phyloP scores from a whole-genome alignment of 805 yeast genomes.

The Candida nemodendra region DNA sequence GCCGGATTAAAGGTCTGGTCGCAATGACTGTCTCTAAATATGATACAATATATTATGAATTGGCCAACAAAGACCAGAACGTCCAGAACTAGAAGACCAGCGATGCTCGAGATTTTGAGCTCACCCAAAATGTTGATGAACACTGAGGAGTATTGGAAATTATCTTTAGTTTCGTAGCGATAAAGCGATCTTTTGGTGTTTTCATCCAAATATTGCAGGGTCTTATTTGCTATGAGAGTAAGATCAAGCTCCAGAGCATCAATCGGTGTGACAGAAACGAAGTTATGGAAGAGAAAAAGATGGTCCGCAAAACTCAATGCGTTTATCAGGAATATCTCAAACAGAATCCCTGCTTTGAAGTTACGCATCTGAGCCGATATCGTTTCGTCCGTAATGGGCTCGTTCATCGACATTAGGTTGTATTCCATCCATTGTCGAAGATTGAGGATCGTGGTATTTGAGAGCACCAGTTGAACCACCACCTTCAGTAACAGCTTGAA shows the following conservation, averaged over 20 bases:
- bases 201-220: constrained; percentile 14
- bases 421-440: constrained; percentile 19
- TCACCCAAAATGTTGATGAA: constrained; percentile 32
- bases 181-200: constrained; percentile 14
- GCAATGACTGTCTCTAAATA: constrained; percentile 9
- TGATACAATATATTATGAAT: constrained; percentile 14
- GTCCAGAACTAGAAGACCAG: constrained; percentile 22
- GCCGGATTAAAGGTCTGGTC: background rate
- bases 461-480: constrained; percentile 19
- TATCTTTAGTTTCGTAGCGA: constrained; percentile 14
- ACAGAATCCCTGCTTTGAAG: constrained; percentile 13
- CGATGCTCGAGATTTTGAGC: constrained; percentile 6
- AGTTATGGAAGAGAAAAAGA: constrained; percentile 5
- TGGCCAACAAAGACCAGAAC: constrained; percentile 20
- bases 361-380: constrained; percentile 11
- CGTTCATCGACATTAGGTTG: constrained; percentile 11
- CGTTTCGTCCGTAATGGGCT: constrained; percentile 10
- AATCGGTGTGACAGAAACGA: constrained; percentile 1
- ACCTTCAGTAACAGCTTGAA: constrained; percentile 21
- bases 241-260: background rate
- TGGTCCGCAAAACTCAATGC: constrained; percentile 17
- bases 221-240: background rate
- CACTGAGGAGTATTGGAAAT: constrained; percentile 20
- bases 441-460: constrained; percentile 16
- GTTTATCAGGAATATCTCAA: constrained; percentile 18